Evolutionary conservation across 139 green algal species (phyloP).

Genomic region (Coccomyxa sp.): DNA sequence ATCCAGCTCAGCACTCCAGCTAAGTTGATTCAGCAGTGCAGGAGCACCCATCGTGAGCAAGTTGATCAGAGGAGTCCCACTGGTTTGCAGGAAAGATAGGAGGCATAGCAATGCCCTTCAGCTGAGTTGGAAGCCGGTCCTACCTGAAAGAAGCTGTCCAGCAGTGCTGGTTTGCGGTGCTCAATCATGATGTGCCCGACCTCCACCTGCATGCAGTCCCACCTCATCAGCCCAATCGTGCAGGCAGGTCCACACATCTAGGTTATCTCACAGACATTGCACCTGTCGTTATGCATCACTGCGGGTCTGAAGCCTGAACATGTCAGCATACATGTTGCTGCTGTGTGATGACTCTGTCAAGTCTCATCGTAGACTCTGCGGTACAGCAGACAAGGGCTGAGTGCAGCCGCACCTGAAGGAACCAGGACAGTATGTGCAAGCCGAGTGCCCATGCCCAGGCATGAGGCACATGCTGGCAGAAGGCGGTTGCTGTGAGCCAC

Average conservation of each 20-base stretch:
- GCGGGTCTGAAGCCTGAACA: too few species aligned
- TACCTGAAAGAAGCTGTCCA: conserved; percentile 78
- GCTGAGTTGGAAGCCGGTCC: not conserved
- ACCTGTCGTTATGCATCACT: too few species aligned
- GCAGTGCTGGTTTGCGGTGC: conserved; percentile 64
- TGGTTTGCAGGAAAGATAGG: too few species aligned
- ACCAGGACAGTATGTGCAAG: conserved; percentile 38
- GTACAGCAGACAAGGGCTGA: not conserved
- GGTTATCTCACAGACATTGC: too few species aligned
- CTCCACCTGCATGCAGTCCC: too few species aligned
- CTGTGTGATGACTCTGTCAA: too few species aligned
- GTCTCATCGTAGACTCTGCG: too few species aligned
- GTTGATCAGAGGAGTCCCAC: not conserved
- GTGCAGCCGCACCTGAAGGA: not conserved
- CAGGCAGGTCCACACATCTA: too few species aligned
- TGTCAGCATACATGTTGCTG: too few species aligned
- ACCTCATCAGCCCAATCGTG: too few species aligned
- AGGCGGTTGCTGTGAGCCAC: conserved; percentile 47
- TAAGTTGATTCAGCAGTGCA: not conserved
- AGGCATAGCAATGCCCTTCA: too few species aligned
- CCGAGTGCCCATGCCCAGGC: conserved; percentile 50
- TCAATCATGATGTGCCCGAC: conserved; percentile 72
- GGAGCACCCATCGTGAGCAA: not conserved
- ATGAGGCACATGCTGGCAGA: conserved; percentile 34
- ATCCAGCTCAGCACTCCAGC: not conserved